These are phyloP conservation scores for Hanseniaspora jakobsenii DNA, from an alignment of 805 yeast species.

Conservation along the genomic window DNA sequence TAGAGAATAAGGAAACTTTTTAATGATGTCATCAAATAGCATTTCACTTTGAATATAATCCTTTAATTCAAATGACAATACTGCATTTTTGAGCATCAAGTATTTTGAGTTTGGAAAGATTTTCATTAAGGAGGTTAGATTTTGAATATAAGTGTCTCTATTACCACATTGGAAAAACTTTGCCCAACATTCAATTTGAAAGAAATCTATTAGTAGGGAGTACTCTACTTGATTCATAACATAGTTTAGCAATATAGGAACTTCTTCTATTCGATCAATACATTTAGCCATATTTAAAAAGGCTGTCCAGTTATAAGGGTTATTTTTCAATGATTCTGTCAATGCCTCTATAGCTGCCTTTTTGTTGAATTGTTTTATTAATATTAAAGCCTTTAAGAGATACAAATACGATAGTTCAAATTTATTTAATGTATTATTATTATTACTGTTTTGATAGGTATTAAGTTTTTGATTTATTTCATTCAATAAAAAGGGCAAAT, in stretches of 20 bases:
- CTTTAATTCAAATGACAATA: constrained; percentile 69
- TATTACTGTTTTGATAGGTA: constrained; percentile 15
- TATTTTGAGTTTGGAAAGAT: constrained; percentile 65
- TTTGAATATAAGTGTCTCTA: constrained; percentile 35
- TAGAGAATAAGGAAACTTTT: constrained; percentile 67
- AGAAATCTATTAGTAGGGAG: constrained; percentile 39
- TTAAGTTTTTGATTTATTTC: constrained; percentile 32
- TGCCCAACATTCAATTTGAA: constrained; percentile 56
- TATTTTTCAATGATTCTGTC: constrained; percentile 47
- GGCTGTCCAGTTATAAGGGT: constrained; percentile 87
- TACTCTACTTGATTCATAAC: constrained; percentile 25
- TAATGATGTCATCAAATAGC: constrained; percentile 62
- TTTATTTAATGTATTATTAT: constrained; percentile 3
- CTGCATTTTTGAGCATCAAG: constrained; percentile 68
- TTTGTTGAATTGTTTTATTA: constrained; percentile 47
- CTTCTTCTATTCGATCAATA: constrained; percentile 50
- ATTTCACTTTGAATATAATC: constrained; percentile 73
- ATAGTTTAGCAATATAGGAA: constrained; percentile 32
- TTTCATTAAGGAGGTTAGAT: constrained; percentile 37
- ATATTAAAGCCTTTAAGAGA: constrained; percentile 60
- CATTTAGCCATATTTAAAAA: constrained; percentile 72
- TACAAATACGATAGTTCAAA: constrained; percentile 40
- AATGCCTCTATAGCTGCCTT: constrained; percentile 49
- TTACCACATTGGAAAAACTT: constrained; percentile 61
- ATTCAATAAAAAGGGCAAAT: constrained; percentile 30